Percentiles rank a stretch among this genome's conserved stretches.
phyloP scores from a whole-genome alignment of 1,139 yeast species.

The Zygosaccharomyces sapae region DNA sequence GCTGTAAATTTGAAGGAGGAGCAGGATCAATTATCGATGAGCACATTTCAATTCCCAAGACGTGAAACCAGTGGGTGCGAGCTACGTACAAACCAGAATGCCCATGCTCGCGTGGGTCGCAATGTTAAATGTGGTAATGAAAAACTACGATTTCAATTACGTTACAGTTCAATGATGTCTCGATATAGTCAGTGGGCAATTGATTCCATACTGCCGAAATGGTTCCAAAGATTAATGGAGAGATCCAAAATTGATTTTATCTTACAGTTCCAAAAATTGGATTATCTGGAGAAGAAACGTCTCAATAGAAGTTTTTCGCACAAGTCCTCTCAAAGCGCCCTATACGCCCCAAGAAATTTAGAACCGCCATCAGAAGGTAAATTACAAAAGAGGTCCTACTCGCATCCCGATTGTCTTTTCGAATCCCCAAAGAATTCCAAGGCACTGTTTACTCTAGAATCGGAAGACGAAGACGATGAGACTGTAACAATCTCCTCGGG shows the following conservation, averaged over 20 bases:
- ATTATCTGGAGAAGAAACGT: slow-evolving; percentile 40
- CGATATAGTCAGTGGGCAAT: slow-evolving; percentile 16
- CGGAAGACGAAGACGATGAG: slow-evolving; percentile 33
- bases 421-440: slow-evolving; percentile 13
- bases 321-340: slow-evolving; percentile 7
- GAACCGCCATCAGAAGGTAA: not conserved
- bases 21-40: slow-evolving; percentile 15
- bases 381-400: slow-evolving; percentile 21
- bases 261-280: slow-evolving; percentile 40
- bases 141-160: slow-evolving; percentile 29
- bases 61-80: slow-evolving; percentile 14
- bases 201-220: slow-evolving; percentile 36
- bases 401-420: slow-evolving; percentile 20
- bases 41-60: slow-evolving; percentile 26
- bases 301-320: slow-evolving; percentile 29
- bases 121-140: slow-evolving; percentile 13
- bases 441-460: slow-evolving; percentile 20
- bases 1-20: slow-evolving; percentile 33
- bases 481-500: slow-evolving; percentile 56
- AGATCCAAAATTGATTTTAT: slow-evolving; percentile 33
- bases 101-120: slow-evolving; percentile 1
- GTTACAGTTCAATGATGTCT: slow-evolving; percentile 20
- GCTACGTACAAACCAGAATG: not conserved
- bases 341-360: not conserved
- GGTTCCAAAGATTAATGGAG: slow-evolving; percentile 38